Conservation (phyloP, 2,329 filamentous ascomycete genomes). For the Gyromitra esculenta region DNA sequence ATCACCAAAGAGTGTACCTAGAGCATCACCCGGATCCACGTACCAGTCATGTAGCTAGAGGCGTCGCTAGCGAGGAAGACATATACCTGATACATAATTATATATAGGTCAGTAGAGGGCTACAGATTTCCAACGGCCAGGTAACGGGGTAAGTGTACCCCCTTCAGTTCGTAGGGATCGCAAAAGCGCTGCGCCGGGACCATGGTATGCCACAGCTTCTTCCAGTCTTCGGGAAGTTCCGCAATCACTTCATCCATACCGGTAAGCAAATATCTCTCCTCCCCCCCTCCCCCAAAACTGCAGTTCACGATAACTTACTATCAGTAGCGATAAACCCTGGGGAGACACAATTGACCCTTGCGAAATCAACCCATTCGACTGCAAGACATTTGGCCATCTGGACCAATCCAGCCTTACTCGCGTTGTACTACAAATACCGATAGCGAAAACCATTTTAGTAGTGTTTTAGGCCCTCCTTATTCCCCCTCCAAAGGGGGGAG, state of each 20-base stretch:
- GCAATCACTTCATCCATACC: constrained; percentile 31
- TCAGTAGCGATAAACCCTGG: constrained; percentile 48
- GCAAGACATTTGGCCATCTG: constrained; percentile 49
- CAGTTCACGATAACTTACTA: constrained; percentile 37
- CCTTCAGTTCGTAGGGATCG: constrained; percentile 47
- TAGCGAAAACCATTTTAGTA: neutral
- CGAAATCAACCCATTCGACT: constrained; percentile 46
- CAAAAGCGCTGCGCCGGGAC: constrained; percentile 47
- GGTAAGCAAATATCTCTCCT: constrained; percentile 18
- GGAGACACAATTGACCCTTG: constrained; percentile 48
- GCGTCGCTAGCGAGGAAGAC: constrained; percentile 48
- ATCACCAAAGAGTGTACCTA: neutral
- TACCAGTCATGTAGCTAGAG: constrained; percentile 48
- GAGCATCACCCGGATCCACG: constrained; percentile 3
- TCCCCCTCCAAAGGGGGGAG: too few species aligned
- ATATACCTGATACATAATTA: constrained; percentile 28
- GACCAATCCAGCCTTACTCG: constrained; percentile 45
- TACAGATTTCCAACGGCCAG: constrained; percentile 27
- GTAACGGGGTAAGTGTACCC: constrained; percentile 39
- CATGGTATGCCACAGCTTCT: constrained; percentile 47
- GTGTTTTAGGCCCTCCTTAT: too few species aligned
- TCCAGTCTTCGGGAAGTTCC: constrained; percentile 43
- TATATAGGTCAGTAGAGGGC: constrained; percentile 23
- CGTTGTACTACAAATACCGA: constrained; percentile 34
- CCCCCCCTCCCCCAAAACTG: neutral